phyloP scores from a whole-genome alignment of 2,329 filamentous ascomycete species.

The Diaporthe sp. region DNA sequence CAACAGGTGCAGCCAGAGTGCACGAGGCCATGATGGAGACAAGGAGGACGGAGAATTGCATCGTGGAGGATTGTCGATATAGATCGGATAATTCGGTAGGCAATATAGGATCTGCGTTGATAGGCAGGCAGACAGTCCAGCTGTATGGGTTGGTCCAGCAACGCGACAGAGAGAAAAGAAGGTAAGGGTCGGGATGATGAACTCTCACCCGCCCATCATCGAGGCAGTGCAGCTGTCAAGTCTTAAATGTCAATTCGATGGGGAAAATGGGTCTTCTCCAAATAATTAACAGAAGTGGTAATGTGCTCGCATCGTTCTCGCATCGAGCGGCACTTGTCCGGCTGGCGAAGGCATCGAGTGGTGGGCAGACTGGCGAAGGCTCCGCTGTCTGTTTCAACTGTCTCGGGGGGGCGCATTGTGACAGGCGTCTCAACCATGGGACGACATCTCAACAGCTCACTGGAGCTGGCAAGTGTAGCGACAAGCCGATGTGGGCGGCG shows the following conservation, averaged over 20 bases:
- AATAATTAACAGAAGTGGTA: not conserved
- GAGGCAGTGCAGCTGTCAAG: constrained; percentile 6
- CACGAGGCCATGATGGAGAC: constrained; percentile 23
- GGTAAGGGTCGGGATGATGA: constrained; percentile 15
- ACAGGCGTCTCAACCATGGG: constrained; percentile 31
- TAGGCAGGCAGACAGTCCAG: not conserved
- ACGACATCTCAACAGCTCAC: constrained; percentile 26
- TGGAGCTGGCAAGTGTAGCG: constrained; percentile 10
- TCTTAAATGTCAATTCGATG: constrained; percentile 10
- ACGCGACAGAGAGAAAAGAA: not conserved
- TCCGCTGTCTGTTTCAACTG: constrained; percentile 26
- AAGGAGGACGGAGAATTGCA: constrained; percentile 29
- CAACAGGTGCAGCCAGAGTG: constrained; percentile 20
- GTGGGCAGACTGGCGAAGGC: constrained; percentile 6
- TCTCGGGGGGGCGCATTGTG: not conserved
- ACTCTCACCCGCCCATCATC: not conserved
- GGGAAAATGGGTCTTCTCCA: not conserved
- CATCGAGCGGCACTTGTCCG: constrained; percentile 4
- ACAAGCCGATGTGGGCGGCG: constrained; percentile 7
- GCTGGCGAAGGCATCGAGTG: not conserved
- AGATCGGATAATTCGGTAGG: not conserved
- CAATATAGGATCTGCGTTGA: not conserved
- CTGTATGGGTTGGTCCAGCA: constrained; percentile 24
- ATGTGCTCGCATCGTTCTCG: constrained; percentile 1
- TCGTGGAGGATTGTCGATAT: constrained; percentile 21